Conservation (phyloP, 345 rosid species). For the Citrus australasica region DNA sequence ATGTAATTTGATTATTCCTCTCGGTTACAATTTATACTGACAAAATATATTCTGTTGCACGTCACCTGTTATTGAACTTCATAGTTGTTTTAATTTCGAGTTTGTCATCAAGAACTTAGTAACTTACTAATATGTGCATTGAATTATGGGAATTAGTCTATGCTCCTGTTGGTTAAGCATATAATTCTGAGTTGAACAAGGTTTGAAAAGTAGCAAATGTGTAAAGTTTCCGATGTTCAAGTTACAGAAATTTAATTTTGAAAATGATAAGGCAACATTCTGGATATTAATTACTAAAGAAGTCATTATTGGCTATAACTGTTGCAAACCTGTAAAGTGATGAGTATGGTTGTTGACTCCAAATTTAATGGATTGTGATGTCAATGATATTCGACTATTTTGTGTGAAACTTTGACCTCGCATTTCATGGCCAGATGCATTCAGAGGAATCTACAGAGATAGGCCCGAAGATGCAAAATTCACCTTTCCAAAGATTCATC, state of each 20-base stretch:
- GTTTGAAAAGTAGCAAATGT: neutral
- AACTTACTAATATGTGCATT: neutral
- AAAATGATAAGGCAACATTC: neutral
- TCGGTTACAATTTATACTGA: neutral
- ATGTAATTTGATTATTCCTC: neutral
- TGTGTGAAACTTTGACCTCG: neutral
- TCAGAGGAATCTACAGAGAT: slow-evolving; percentile 58
- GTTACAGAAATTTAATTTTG: neutral
- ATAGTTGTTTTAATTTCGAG: neutral
- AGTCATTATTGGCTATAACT: neutral
- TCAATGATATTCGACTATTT: neutral
- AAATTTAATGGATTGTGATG: neutral
- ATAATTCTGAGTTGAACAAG: neutral
- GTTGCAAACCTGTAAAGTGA: neutral
- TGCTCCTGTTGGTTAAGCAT: neutral
- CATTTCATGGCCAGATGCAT: slow-evolving; percentile 52
- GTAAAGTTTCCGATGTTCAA: neutral
- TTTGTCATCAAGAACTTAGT: neutral
- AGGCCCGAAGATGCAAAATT: slow-evolving; percentile 36
- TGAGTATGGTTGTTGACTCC: neutral
- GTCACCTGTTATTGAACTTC: neutral
- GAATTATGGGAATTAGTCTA: neutral
- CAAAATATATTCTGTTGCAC: neutral
- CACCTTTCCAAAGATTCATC: slow-evolving; percentile 66
- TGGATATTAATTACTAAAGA: neutral